Evolutionary conservation across 257 asterid species (phyloP), one percentile per base, ranked within the genome.

Genomic region (Nicotiana paniculata): DNA sequence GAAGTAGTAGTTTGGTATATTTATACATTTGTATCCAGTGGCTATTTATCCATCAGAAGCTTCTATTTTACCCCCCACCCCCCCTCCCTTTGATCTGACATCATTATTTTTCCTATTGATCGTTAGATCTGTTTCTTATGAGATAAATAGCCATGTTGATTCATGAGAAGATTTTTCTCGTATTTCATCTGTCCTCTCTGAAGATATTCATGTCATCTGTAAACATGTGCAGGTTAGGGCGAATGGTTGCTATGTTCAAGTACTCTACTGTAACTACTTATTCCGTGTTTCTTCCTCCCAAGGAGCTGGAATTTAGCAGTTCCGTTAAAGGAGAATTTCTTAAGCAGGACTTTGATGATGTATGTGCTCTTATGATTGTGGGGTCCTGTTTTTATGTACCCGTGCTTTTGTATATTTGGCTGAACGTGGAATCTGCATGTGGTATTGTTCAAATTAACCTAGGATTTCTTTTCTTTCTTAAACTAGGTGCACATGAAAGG

Each of bases 161-260:
- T 58, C 39, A 72, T 46, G 79, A 72, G 21, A 72, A 59, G 24
- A 72, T 46, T 4, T 46, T 46, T 72, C 4, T 68, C 43, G 43
- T 68, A 72, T 72, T 15, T 58, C 51, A 43, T 79, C 37, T 48
- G 21, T 51, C 83, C 24, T 48, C 53, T 80, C 30, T 64, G 83
- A 80, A 80, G 51, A 58, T 26, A 79, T 63, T 80, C 51, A 24
- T 72, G 58, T 68, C 74, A 39, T 88, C 65, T 79, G 81, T 58
- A 70, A 21, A 9, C 67, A 79, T 57, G 16, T 91, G 97, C 96
- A 95, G 98, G 86, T 87, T 93, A 68, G 99, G 99, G 53, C 90
- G 94, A 58, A 87, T 95, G 97, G 99, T 93, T 74, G 97, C 96
- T 43, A 90, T 92, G 95, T 92, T 95, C 89, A 95, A 88, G 85